A percentile compares a stretch with the other conserved stretches of the same genome.
Conservation (phyloP, 495 filamentous ascomycete species). For the Xylaria intraflava region DNA sequence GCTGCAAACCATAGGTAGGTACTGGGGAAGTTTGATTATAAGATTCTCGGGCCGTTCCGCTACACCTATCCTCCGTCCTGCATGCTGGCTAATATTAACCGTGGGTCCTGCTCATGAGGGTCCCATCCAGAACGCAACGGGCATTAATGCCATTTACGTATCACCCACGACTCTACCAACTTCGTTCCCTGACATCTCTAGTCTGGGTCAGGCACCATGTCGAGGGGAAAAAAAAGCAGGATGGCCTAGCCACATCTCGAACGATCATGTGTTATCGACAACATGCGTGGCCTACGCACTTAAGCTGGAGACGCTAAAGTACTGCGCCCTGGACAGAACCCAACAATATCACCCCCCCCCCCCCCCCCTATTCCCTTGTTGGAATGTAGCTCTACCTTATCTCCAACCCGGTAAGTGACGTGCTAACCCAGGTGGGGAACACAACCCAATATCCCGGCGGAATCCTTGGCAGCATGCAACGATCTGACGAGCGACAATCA, state of each 20-base stretch:
- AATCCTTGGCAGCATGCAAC: slow-evolving; percentile 5
- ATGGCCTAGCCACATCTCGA: slow-evolving; percentile 8
- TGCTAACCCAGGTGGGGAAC: slow-evolving; percentile 20
- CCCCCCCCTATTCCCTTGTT: slow-evolving; percentile 11
- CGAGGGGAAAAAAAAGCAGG: neutral
- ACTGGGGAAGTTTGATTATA: neutral
- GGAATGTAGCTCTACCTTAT: slow-evolving; percentile 17
- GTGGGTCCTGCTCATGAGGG: neutral
- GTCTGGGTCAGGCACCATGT: neutral
- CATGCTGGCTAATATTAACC: neutral
- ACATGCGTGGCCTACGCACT: slow-evolving; percentile 20
- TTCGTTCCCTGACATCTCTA: neutral
- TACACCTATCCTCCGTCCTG: neutral
- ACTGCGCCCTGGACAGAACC: slow-evolving; percentile 18
- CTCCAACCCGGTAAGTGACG: slow-evolving; percentile 11
- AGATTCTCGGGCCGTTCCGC: slow-evolving; percentile 1
- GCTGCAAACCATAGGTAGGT: neutral
- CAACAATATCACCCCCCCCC: slow-evolving; percentile 21
- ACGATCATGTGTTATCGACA: slow-evolving; percentile 27
- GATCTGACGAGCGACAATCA: neutral
- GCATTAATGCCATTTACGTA: neutral
- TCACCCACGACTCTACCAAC: neutral
- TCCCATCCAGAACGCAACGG: neutral
- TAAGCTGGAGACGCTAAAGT: slow-evolving; percentile 19
- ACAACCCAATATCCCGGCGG: slow-evolving; percentile 4